Conservation (phyloP, 2,329 filamentous ascomycete genomes). For the Cladophialophora exuberans region DNA sequence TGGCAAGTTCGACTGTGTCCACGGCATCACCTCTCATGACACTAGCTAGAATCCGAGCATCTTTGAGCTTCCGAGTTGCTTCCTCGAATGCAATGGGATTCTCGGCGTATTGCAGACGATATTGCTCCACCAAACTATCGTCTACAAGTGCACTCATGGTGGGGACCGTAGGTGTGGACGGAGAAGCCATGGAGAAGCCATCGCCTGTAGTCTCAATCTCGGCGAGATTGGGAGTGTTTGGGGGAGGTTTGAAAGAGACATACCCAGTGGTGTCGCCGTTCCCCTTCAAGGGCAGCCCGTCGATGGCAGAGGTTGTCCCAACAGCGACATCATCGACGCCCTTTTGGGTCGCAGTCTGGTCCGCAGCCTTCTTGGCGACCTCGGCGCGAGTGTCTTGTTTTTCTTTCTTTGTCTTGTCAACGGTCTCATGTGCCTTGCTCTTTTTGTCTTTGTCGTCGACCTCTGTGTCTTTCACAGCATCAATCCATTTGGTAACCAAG, state of each 20-base stretch:
- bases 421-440: neutral
- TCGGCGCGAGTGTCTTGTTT: too few species aligned
- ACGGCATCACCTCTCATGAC: constrained; percentile 15
- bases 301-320: neutral
- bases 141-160: constrained; percentile 18
- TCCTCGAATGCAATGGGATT: constrained; percentile 20
- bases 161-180: constrained; percentile 26
- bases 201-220: too few species aligned
- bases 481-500: constrained; percentile 13
- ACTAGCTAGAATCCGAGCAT: constrained; percentile 17
- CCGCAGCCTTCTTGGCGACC: neutral
- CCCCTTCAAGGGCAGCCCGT: too few species aligned
- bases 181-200: neutral
- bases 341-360: neutral
- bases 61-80: constrained; percentile 20
- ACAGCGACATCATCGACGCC: constrained; percentile 1
- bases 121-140: constrained; percentile 19
- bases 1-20: constrained; percentile 28
- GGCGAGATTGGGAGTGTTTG: constrained; percentile 21
- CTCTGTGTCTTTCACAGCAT: neutral
- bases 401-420: neutral
- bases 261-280: neutral
- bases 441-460: neutral
- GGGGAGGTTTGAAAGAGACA: constrained; percentile 18
- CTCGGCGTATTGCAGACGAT: constrained; percentile 16